Evolutionary conservation across 2,329 filamentous ascomycete species (phyloP).

Genomic region (Talaromyces sp.): DNA sequence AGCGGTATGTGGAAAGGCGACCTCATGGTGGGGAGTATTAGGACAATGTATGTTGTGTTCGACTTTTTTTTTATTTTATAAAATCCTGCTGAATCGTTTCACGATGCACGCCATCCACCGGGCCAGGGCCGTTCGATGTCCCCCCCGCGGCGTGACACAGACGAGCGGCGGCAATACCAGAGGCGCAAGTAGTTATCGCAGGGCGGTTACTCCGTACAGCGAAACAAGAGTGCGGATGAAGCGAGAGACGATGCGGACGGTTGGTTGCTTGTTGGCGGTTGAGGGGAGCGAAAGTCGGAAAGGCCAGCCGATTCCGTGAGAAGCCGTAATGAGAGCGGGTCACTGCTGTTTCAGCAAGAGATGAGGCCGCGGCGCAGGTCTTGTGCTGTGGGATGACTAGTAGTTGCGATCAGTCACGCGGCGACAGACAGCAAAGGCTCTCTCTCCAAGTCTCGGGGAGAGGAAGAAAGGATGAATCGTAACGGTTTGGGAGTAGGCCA

Average conservation of each 20-base stretch:
- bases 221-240: not conserved
- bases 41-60: not conserved
- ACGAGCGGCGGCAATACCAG: not conserved
- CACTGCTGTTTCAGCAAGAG: too few species aligned
- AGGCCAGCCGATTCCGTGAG: not conserved
- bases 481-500: not conserved
- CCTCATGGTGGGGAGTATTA: constrained; percentile 3
- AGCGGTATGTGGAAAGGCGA: not conserved
- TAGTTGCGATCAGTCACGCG: not conserved
- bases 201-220: not conserved
- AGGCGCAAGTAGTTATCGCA: not conserved
- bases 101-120: not conserved
- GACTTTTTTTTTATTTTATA: not conserved
- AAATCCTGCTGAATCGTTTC: not conserved
- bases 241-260: not conserved
- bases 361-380: not conserved
- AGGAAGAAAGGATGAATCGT: not conserved
- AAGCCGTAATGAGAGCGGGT: not conserved
- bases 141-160: not conserved
- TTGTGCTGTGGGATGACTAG: not conserved
- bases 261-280: not conserved
- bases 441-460: not conserved
- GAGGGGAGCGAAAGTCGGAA: not conserved
- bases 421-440: not conserved
- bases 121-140: not conserved